A percentile compares a stretch with the other conserved stretches of the same genome.
Evolutionary conservation across 116 monocot genomes (phyloP).

Genomic region (Papilionanthe hybrid): DNA sequence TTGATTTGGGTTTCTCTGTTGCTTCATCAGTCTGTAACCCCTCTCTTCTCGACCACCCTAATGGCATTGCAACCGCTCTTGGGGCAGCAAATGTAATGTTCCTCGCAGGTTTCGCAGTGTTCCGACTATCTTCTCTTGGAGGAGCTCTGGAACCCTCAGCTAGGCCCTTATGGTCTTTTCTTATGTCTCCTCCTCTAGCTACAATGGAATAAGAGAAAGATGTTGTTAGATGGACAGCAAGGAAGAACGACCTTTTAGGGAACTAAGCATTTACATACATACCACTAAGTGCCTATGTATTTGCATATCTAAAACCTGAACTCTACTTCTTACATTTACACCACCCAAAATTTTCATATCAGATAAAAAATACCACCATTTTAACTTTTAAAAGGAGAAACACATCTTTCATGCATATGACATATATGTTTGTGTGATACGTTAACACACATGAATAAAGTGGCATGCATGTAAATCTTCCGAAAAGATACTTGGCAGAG

Average conservation of each 20-base stretch:
- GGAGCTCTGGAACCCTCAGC: neutral
- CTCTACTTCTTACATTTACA: too few relatives aligned
- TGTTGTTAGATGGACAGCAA: neutral
- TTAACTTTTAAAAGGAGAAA: too few relatives aligned
- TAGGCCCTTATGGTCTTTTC: constrained; percentile 9
- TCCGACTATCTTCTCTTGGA: constrained; percentile 15
- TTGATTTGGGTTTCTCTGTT: constrained; percentile 65
- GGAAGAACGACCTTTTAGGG: neutral
- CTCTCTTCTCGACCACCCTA: constrained; percentile 53
- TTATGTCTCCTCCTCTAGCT: constrained; percentile 27
- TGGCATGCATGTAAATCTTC: too few relatives aligned
- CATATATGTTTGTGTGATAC: too few relatives aligned
- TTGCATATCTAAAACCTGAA: too few relatives aligned
- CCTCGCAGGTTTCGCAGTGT: constrained; percentile 24
- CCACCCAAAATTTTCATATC: too few relatives aligned
- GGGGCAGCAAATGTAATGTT: constrained; percentile 76
- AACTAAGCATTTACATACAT: neutral
- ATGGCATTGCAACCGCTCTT: constrained; percentile 50
- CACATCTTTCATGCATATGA: too few relatives aligned
- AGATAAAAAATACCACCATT: too few relatives aligned
- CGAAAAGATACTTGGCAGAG: too few relatives aligned
- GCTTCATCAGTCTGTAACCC: constrained; percentile 27
- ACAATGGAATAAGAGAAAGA: constrained; percentile 8
- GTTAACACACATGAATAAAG: too few relatives aligned
- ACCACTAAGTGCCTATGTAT: neutral